phyloP scores from a whole-genome alignment of 1,139 yeast species.

The Geotrichum histeridarum region DNA sequence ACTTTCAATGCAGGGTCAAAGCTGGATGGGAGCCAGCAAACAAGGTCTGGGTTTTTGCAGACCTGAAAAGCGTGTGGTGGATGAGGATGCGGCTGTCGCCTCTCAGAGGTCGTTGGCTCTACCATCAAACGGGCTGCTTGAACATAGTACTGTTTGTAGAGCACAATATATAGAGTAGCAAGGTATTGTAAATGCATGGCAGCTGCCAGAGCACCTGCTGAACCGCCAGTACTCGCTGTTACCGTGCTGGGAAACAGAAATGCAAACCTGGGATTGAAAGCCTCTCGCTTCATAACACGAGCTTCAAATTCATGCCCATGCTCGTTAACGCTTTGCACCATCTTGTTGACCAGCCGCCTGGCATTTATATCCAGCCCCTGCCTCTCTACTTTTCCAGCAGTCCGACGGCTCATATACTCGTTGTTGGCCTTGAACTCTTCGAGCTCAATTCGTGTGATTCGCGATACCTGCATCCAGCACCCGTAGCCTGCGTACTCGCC shows the following conservation, averaged over 20 bases:
- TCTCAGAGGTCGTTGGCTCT: too few species aligned
- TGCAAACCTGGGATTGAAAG: slow-evolving; percentile 26
- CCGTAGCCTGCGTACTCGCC: background rate
- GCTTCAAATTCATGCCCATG: slow-evolving; percentile 31
- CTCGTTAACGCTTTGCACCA: slow-evolving; percentile 26
- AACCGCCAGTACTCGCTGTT: too few species aligned
- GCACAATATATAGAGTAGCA: too few species aligned
- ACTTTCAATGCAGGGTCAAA: background rate
- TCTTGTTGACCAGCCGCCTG: slow-evolving; percentile 25
- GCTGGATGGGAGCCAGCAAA: background rate
- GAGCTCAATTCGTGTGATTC: background rate
- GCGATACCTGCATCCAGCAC: background rate
- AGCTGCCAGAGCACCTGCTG: too few species aligned
- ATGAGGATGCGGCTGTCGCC: too few species aligned
- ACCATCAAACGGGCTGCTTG: too few species aligned
- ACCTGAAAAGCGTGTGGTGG: too few species aligned
- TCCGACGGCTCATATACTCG: background rate
- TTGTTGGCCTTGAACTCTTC: background rate
- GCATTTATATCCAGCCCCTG: slow-evolving; percentile 6
- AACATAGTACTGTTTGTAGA: too few species aligned
- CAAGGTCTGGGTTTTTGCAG: too few species aligned
- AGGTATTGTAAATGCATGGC: too few species aligned
- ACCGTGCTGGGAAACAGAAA: slow-evolving; percentile 23
- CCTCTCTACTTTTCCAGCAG: background rate
- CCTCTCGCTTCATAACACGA: slow-evolving; percentile 26